phyloP scores from a whole-genome alignment of 176 grass and related monocot genomes.

The Stipa capillata region DNA sequence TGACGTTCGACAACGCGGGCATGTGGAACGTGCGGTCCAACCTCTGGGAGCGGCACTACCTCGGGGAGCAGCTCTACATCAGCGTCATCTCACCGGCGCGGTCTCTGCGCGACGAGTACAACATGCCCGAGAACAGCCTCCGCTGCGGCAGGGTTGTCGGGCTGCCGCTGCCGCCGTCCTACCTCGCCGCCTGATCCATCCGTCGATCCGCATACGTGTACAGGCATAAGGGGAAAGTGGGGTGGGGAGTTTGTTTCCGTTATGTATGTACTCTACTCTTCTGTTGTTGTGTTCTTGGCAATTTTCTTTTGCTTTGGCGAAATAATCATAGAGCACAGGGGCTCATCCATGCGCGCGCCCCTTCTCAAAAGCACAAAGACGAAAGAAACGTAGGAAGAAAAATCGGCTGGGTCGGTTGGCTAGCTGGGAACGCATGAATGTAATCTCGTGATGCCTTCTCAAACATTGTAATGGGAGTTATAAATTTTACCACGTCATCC shows the following conservation, averaged over 20 bases:
- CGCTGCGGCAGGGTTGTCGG: conserved; percentile 48
- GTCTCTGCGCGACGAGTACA: conserved; percentile 61
- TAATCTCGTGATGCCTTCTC: conserved; percentile 25
- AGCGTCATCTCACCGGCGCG: conserved; percentile 45
- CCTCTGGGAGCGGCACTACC: conserved; percentile 57
- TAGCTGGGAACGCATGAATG: background rate
- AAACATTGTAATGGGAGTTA: conserved; percentile 42
- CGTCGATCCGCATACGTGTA: no score
- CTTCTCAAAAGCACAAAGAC: background rate
- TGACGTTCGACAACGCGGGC: conserved; percentile 65
- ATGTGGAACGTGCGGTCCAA: conserved; percentile 67
- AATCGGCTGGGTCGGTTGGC: background rate
- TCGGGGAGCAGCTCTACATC: conserved; percentile 59
- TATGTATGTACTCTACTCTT: background rate
- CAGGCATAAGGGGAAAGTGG: no score
- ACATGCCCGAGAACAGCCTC: conserved; percentile 41
- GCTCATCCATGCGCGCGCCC: background rate
- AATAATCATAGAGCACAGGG: background rate
- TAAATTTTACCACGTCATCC: background rate
- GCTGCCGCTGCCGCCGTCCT: conserved; percentile 47
- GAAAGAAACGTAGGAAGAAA: background rate
- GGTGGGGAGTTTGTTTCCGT: background rate
- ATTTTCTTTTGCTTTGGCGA: background rate
- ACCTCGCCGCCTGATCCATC: background rate
- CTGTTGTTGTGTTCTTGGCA: background rate